Evolutionary conservation across 1,284 basidiomycete species (phyloP).

Genomic region (Veloboletus limbatus): DNA sequence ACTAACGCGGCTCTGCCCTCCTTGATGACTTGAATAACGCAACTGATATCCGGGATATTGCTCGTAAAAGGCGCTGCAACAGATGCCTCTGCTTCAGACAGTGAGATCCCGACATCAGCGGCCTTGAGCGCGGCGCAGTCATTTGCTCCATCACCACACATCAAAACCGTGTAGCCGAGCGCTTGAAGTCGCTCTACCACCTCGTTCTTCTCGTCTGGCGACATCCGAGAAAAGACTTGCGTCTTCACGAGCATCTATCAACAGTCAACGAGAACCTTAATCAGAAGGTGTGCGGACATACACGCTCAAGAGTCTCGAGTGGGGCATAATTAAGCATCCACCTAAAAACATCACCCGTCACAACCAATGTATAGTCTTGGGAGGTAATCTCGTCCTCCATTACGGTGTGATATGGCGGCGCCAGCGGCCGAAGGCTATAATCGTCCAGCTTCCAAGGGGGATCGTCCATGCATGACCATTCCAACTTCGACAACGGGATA

Average conservation of each 20-base stretch:
- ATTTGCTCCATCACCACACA: slow-evolving; percentile 99
- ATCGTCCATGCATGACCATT: slow-evolving; percentile 95
- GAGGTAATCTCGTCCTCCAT: slow-evolving; percentile 69
- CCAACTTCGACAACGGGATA: slow-evolving; percentile 66
- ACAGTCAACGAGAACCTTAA: slow-evolving; percentile 1
- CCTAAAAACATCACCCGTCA: slow-evolving; percentile 97
- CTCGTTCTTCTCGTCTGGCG: slow-evolving; percentile 99
- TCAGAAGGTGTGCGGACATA: slow-evolving; percentile 38
- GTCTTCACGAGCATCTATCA: slow-evolving; percentile 96
- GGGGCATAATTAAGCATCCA: slow-evolving; percentile 99
- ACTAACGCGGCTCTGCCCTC: slow-evolving; percentile 95
- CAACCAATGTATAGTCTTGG: slow-evolving; percentile 89
- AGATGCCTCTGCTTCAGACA: slow-evolving; percentile 97
- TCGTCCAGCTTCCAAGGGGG: slow-evolving; percentile 81
- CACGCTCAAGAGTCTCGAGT: slow-evolving; percentile 89
- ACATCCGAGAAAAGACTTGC: slow-evolving; percentile 98
- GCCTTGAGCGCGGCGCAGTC: slow-evolving; percentile 99
- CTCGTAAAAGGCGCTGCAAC: slow-evolving; percentile 99
- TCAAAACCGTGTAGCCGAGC: slow-evolving; percentile 94
- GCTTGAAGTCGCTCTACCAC: slow-evolving; percentile 92
- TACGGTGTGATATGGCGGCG: slow-evolving; percentile 63
- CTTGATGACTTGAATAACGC: slow-evolving; percentile 94
- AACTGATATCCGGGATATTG: slow-evolving; percentile 91
- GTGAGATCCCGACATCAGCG: slow-evolving; percentile 94
- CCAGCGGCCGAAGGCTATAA: slow-evolving; percentile 80